These are phyloP conservation scores for Geotrichum siamense DNA, from an alignment of 1,139 yeast genomes.

Conservation along the genomic window DNA sequence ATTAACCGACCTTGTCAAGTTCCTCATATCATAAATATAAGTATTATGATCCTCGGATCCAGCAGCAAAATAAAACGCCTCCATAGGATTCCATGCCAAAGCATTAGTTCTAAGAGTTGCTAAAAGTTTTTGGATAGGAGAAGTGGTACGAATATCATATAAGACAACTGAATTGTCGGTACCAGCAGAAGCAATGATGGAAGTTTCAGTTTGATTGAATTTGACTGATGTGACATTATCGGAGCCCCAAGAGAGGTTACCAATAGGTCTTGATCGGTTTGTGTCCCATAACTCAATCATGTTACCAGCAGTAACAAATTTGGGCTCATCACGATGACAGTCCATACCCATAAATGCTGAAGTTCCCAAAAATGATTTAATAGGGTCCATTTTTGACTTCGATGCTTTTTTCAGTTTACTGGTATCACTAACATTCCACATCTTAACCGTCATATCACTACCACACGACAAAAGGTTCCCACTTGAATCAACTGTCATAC, in stretches of 20 bases:
- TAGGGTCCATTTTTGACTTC: constrained; percentile 25
- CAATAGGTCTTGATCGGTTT: constrained; percentile 64
- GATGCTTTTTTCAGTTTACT: constrained; percentile 12
- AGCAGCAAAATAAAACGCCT: constrained; percentile 86
- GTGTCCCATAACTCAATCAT: constrained; percentile 86
- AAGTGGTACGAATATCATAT: constrained; percentile 85
- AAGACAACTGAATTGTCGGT: constrained; percentile 84
- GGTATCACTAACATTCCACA: constrained; percentile 53
- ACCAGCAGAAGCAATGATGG: constrained; percentile 84
- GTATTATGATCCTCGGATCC: constrained; percentile 94
- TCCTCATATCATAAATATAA: constrained; percentile 94
- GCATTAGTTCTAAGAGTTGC: constrained; percentile 79
- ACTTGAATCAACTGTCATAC: constrained; percentile 70
- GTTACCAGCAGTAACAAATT: constrained; percentile 91
- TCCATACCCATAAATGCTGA: constrained; percentile 81
- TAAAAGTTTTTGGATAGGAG: constrained; percentile 86
- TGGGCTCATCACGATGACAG: constrained; percentile 66
- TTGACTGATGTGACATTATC: constrained; percentile 77
- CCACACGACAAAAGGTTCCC: constrained; percentile 76
- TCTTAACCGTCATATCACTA: constrained; percentile 78
- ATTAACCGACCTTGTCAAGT: constrained; percentile 67
- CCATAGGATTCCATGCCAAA: constrained; percentile 96
- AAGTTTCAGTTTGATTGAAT: constrained; percentile 87
- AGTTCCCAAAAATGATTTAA: constrained; percentile 72
- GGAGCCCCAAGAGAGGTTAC: constrained; percentile 90